A percentile compares a stretch with the other conserved stretches of the same genome.
Conservation (phyloP, 345 rosid genomes). For the Erucastrum elatum region DNA sequence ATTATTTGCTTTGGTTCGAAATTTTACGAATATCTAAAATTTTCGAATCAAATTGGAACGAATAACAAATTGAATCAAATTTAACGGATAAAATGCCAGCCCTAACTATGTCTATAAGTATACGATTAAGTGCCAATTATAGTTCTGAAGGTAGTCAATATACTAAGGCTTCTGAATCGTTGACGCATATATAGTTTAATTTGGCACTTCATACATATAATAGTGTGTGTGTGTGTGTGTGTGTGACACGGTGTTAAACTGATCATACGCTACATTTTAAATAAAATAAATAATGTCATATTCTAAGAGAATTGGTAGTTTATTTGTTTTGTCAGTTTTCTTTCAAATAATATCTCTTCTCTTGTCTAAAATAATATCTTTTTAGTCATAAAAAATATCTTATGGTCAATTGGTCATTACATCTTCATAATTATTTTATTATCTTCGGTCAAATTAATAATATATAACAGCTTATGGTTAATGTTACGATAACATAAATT, state of each 20-base stretch:
- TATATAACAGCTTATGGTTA: neutral
- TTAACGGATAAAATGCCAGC: too few relatives aligned
- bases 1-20: too few relatives aligned
- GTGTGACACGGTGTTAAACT: neutral
- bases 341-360: neutral
- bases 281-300: neutral
- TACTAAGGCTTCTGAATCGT: neutral
- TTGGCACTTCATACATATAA: neutral
- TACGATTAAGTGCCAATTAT: neutral
- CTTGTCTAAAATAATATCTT: neutral
- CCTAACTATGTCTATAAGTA: neutral
- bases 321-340: neutral
- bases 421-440: conserved; percentile 1
- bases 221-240: neutral
- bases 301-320: neutral
- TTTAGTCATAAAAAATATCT: neutral
- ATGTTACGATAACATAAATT: neutral
- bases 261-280: neutral
- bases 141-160: neutral
- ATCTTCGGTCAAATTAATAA: neutral
- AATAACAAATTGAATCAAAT: too few relatives aligned
- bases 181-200: neutral
- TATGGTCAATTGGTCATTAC: neutral
- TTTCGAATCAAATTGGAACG: too few relatives aligned
- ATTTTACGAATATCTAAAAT: too few relatives aligned